Percentiles rank a stretch among this genome's conserved stretches.
These are phyloP conservation scores for Fusarium pilosicola DNA, from an alignment of 2,329 filamentous ascomycete species.

Conservation along the genomic window DNA sequence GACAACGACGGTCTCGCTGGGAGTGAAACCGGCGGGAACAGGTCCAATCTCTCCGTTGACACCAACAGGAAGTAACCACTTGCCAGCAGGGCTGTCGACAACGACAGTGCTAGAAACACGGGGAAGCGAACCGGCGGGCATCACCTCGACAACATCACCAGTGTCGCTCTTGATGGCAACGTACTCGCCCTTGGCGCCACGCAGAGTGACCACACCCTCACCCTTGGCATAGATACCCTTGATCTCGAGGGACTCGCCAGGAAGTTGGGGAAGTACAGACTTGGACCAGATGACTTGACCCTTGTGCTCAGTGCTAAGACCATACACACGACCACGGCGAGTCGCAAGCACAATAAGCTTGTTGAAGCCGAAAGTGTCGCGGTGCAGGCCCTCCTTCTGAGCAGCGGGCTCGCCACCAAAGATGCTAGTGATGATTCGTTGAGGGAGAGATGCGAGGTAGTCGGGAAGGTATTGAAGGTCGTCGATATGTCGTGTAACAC, in stretches of 20 bases:
- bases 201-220: slow-evolving; percentile 65
- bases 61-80: slow-evolving; percentile 65
- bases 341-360: slow-evolving; percentile 87
- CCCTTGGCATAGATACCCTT: slow-evolving; percentile 74
- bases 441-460: slow-evolving; percentile 76
- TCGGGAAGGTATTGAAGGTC: slow-evolving; percentile 82
- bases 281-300: slow-evolving; percentile 81
- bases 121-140: slow-evolving; percentile 47
- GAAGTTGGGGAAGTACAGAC: slow-evolving; percentile 67
- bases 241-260: slow-evolving; percentile 70
- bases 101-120: slow-evolving; percentile 56
- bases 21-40: slow-evolving; percentile 57
- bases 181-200: slow-evolving; percentile 69
- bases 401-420: slow-evolving; percentile 63
- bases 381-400: slow-evolving; percentile 60
- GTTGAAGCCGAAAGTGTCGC: slow-evolving; percentile 87
- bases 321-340: slow-evolving; percentile 79
- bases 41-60: slow-evolving; percentile 59
- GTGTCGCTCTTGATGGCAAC: slow-evolving; percentile 64
- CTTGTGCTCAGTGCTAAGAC: slow-evolving; percentile 78
- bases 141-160: slow-evolving; percentile 61
- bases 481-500: slow-evolving; percentile 80
- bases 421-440: slow-evolving; percentile 72
- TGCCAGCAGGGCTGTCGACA: slow-evolving; percentile 62
- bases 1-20: slow-evolving; percentile 65